Evolutionary conservation across 2,329 filamentous ascomycete genomes (phyloP).

Genomic region (Fusarium circinatum): DNA sequence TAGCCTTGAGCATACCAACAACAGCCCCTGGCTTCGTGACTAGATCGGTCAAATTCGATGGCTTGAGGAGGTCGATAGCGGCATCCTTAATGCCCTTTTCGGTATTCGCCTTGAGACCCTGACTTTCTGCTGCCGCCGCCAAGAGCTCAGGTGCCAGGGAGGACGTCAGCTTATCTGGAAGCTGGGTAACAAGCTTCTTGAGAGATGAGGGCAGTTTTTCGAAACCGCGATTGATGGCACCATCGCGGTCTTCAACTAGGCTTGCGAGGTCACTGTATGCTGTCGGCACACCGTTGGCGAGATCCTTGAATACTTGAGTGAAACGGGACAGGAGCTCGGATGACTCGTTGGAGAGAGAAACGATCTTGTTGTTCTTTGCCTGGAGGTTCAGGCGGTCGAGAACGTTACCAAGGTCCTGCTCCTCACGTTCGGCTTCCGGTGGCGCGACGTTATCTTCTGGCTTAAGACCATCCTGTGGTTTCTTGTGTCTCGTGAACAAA

Average conservation of each 20-base stretch:
- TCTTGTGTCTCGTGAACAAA: conserved; percentile 52
- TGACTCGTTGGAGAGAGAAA: conserved; percentile 85
- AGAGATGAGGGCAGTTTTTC: conserved; percentile 80
- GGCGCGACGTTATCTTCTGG: conserved; percentile 54
- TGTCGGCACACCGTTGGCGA: conserved; percentile 91
- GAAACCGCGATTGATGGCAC: conserved; percentile 67
- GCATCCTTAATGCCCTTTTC: conserved; percentile 68
- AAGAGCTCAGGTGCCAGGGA: conserved; percentile 83
- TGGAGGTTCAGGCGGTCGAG: conserved; percentile 87
- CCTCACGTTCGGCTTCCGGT: conserved; percentile 60
- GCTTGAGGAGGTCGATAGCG: conserved; percentile 73
- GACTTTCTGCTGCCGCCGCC: conserved; percentile 80
- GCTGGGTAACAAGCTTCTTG: conserved; percentile 84
- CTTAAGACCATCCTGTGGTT: conserved; percentile 51
- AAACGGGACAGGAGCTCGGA: conserved; percentile 85
- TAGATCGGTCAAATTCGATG: conserved; percentile 80
- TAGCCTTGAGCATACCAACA: conserved; percentile 85
- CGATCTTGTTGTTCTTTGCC: conserved; percentile 85
- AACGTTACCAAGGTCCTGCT: conserved; percentile 79
- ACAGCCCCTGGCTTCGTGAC: conserved; percentile 89
- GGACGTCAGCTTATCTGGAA: conserved; percentile 83
- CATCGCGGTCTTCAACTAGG: conserved; percentile 70
- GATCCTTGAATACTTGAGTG: conserved; percentile 89
- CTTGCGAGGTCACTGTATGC: conserved; percentile 86
- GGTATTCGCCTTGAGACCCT: conserved; percentile 68